Evolutionary conservation across 179 eudicot species (phyloP), one percentile per base, ranked within the genome.

Genomic region (Sideroxylon spinosum): DNA sequence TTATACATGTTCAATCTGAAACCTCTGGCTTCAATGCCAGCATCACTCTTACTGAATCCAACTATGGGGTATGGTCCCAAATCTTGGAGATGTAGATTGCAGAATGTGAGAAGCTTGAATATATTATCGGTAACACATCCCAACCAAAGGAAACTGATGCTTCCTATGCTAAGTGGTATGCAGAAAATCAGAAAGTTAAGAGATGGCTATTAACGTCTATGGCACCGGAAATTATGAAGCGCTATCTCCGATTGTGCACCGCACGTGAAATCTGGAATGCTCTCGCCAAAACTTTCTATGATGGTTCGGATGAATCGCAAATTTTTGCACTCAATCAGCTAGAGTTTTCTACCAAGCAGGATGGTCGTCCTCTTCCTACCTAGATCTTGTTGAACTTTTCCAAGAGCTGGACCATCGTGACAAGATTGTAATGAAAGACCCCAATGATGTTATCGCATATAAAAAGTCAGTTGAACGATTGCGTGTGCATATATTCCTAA

Each of bases 341-440:
- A 57, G 62, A 20, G 0, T 57, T 57, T 17, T 57, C 62, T 0
- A 57, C 62, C n/a, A 57, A 57, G 6, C 62, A 57, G 62, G 20
- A 14, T 1, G n/a, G 20, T 59, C 23, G 23, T 4, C 62, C 62
- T 17, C 62, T 59, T 12, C 19, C 62, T 4, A 59, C 62, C 5
- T 59, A 19, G 62, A 59, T 19, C 62, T 59, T 0, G 2, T 59
- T 4, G 62, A 59, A 57, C 14, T 13, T 13, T 57, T 73, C 12
- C 76, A 57, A 26, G 64, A 73, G 56, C 63, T 73, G 4, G 64
- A 59, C 26, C 64, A 53, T 57, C 76, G 76, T 17, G 65, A 55
- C 9, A 73, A 7, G 13, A 13, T 57, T 23, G 65, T 37, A 37
- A 37, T 1, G 44, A 37, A 37, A 37, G 1, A 37, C 5, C 44